A percentile compares a stretch with the other conserved stretches of the same genome.
Conservation (phyloP, 345 rosid genomes). For the Aquilaria sinensis region DNA sequence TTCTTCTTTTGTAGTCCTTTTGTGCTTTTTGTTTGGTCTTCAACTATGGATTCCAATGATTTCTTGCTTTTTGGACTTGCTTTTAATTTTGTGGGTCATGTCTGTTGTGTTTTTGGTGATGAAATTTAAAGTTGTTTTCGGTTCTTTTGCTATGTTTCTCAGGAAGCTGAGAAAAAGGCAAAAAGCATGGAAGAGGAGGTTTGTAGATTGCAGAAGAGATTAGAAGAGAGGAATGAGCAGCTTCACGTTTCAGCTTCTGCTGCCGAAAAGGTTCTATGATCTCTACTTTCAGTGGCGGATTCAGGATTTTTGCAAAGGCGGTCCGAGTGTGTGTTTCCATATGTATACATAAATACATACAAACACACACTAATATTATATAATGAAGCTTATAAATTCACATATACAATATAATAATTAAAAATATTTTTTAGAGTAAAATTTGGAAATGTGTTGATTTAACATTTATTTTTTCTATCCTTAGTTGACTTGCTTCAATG, state of each 20-base stretch:
- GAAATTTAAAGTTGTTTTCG: no score
- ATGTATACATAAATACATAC: no score
- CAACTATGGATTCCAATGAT: conserved; percentile 13
- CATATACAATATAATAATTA: no score
- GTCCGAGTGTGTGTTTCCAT: no score
- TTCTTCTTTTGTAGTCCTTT: conserved; percentile 2
- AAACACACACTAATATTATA: no score
- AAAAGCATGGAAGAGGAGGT: conserved; percentile 62
- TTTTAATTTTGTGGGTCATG: conserved; percentile 7
- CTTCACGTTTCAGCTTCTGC: conserved; percentile 60
- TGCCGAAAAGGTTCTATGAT: conserved; percentile 59
- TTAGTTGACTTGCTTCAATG: no score
- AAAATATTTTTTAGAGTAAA: no score
- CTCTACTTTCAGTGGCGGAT: no score
- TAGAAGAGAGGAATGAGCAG: conserved; percentile 56
- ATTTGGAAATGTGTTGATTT: neutral
- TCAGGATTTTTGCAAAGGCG: neutral
- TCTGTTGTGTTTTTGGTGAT: neutral
- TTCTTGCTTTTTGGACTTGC: neutral
- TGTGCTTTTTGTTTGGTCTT: neutral
- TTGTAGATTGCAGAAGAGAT: conserved; percentile 31
- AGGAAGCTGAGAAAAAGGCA: conserved; percentile 79
- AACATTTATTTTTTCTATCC: neutral
- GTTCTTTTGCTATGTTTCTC: neutral
- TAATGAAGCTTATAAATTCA: no score